Evolutionary conservation across 306 rosid genomes (phyloP), one percentile per base, ranked within the genome.

Genomic region (Pyrus communis): DNA sequence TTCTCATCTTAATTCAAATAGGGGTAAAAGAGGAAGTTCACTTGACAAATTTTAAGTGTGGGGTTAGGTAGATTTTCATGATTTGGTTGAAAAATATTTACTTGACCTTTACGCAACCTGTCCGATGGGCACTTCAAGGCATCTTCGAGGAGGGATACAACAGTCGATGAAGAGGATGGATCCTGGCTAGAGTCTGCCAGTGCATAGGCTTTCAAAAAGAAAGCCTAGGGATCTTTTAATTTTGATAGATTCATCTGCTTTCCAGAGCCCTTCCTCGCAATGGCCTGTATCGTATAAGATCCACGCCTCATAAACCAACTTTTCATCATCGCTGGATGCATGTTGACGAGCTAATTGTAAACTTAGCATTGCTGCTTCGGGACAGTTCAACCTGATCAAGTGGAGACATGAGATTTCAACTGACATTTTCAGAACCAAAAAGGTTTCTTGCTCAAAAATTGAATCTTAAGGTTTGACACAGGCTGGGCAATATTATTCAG

Each of bases 91-190:
- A 78, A 78, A 76, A 46, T 63, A 73, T 88, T 71, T 86, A 93
- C 98, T 93, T 93, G 98, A 78, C 98, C 98, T 82, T 93, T 93
- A 75, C 98, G 98, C 80, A 93, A 83, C 85, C 96, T 87, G 79
- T 93, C 98, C 0, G 98, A 93, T 60, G 96, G 98, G 85, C 98
- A 93, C 84, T 81, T 91, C 80, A 93, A 81, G 55, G 98, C 98
- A 80, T 91, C 96, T 86, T 93, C 96, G 14, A 93, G 88, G 42
- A 91, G 97, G 43, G 96, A 88, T 79, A 91, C 81, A 67, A 93
- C 98, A 75, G 89, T 84, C 28, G 96, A 88, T 69, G 96, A 91
- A 84, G 88, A 85, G 25, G 91, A 87, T 18, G 92, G 84, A 79
- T 90, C 89, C 67, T 80, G 86, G 81, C 89, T 90, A 60, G 98